phyloP scores from a whole-genome alignment of 345 rosid genomes.

The Corymbia maculata region DNA sequence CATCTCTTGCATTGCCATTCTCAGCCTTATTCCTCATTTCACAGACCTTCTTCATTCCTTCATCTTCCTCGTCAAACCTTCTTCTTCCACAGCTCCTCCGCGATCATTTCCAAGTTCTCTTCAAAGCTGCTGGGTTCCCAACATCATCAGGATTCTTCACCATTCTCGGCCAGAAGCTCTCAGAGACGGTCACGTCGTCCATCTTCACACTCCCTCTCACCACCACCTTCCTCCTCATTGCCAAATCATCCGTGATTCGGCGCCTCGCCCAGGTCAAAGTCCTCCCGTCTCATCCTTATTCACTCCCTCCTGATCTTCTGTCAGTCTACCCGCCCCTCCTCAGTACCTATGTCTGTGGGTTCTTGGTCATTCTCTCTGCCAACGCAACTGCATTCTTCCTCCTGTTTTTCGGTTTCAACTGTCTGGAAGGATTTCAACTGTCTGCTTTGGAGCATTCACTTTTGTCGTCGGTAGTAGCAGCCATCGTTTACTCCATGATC shows the following conservation, averaged over 20 bases:
- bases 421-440: slow-evolving; percentile 30
- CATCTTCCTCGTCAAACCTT: neutral
- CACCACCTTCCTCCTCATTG: slow-evolving; percentile 54
- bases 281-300: slow-evolving; percentile 6
- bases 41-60: slow-evolving; percentile 20
- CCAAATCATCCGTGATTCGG: slow-evolving; percentile 53
- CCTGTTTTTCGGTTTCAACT: slow-evolving; percentile 36
- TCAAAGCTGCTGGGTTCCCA: slow-evolving; percentile 65
- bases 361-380: slow-evolving; percentile 49
- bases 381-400: slow-evolving; percentile 66
- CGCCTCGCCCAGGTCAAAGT: slow-evolving; percentile 1
- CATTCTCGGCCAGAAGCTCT: slow-evolving; percentile 49
- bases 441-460: slow-evolving; percentile 22
- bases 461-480: slow-evolving; percentile 41
- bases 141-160: slow-evolving; percentile 38
- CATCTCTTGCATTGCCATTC: slow-evolving; percentile 47
- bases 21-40: slow-evolving; percentile 53
- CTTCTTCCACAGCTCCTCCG: slow-evolving; percentile 12
- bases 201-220: slow-evolving; percentile 63
- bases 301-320: slow-evolving; percentile 9
- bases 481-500: slow-evolving; percentile 50
- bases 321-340: slow-evolving; percentile 42
- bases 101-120: slow-evolving; percentile 15
- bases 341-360: slow-evolving; percentile 35
- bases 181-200: slow-evolving; percentile 59